Conservation (phyloP, 2,329 filamentous ascomycete genomes). For the Neofusicoccum cordaticola region DNA sequence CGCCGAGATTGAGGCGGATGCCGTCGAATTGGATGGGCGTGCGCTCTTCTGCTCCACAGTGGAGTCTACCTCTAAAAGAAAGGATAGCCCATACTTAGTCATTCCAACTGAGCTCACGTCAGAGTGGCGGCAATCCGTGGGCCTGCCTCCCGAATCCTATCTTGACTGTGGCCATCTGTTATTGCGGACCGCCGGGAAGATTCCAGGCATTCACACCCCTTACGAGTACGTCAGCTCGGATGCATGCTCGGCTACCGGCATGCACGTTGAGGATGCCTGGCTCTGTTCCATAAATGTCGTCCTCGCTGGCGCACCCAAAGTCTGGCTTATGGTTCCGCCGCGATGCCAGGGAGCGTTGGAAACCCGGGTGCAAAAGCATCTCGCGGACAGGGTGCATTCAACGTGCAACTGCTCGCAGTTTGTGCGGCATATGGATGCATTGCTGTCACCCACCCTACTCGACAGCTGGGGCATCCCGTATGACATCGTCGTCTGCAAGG, state of each 20-base stretch:
- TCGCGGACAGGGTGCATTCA: not conserved
- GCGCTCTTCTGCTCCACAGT: not conserved
- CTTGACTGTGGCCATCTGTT: not conserved
- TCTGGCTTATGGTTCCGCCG: too few species aligned
- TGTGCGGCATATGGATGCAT: not conserved
- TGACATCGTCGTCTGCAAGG: not conserved
- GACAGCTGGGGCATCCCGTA: not conserved
- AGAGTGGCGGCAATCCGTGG: not conserved
- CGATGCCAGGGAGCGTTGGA: not conserved
- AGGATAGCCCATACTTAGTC: not conserved
- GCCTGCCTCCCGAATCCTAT: not conserved
- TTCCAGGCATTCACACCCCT: not conserved
- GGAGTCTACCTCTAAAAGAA: not conserved
- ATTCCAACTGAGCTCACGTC: not conserved
- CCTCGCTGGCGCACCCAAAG: not conserved
- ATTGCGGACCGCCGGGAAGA: not conserved
- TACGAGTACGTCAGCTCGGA: not conserved
- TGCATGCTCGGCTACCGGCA: not conserved
- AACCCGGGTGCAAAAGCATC: not conserved
- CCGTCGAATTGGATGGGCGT: not conserved
- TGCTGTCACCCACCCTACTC: not conserved
- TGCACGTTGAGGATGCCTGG: not conserved
- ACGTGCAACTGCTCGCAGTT: not conserved
- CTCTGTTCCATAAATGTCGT: not conserved
- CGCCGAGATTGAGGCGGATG: not conserved